phyloP scores from a whole-genome alignment of 106 monocot species.

The Hemerocallis citrina region DNA sequence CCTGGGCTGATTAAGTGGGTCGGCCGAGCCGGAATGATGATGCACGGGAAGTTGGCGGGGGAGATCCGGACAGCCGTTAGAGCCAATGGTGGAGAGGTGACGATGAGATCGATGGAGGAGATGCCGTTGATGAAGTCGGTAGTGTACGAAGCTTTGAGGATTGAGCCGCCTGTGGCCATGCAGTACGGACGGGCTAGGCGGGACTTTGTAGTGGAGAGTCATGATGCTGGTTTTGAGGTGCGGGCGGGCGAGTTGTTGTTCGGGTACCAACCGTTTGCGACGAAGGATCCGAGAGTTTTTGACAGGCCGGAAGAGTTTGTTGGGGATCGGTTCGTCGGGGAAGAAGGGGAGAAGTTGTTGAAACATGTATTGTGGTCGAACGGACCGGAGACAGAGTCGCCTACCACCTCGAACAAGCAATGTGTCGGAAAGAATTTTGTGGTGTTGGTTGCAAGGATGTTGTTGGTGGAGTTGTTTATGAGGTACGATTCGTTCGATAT shows the following conservation, averaged over 20 bases:
- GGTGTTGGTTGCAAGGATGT: conserved; percentile 38
- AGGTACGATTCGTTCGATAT: conserved; percentile 43
- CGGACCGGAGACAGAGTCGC: conserved; percentile 37
- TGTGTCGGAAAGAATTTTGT: conserved; percentile 63
- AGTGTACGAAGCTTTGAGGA: conserved; percentile 77
- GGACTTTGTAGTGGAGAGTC: conserved; percentile 68
- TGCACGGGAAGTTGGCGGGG: conserved; percentile 58
- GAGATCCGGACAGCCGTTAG: conserved; percentile 65
- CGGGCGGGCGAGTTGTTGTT: conserved; percentile 70
- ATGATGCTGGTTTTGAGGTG: conserved; percentile 62
- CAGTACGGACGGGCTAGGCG: conserved; percentile 70
- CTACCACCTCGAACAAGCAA: conserved; percentile 35
- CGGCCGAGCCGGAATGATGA: conserved; percentile 34
- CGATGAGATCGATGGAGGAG: conserved; percentile 33
- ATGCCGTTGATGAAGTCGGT: conserved; percentile 80
- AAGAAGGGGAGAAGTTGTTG: conserved; percentile 35
- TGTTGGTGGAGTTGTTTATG: conserved; percentile 44
- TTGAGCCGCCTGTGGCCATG: conserved; percentile 80
- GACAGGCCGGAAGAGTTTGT: conserved; percentile 72
- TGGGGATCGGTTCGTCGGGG: conserved; percentile 62
- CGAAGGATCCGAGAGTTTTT: conserved; percentile 70
- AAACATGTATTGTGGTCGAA: conserved; percentile 46
- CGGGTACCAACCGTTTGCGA: conserved; percentile 90
- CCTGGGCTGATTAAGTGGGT: conserved; percentile 64
- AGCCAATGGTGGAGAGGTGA: conserved; percentile 33